Conservation (phyloP, 2,329 filamentous ascomycete species). For the Tolypocladium tundrense region DNA sequence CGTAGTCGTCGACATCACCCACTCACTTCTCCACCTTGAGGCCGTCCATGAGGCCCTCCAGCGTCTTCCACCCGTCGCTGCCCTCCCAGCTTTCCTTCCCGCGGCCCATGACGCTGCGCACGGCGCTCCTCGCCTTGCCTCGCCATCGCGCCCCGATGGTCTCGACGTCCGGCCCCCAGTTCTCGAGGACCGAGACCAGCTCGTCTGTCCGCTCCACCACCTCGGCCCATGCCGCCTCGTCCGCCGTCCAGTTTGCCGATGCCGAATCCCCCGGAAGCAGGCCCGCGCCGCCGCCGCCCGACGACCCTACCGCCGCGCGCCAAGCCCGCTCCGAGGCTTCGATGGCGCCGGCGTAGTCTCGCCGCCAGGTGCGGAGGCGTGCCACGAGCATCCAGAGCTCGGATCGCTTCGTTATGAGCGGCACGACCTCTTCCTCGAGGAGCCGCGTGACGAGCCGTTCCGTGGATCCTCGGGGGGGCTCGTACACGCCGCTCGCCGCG, state of each 20-base stretch:
- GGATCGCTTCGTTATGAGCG: slow-evolving; percentile 72
- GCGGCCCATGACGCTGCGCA: slow-evolving; percentile 73
- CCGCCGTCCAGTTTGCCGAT: slow-evolving; percentile 32
- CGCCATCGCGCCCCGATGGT: slow-evolving; percentile 73
- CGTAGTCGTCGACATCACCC: neutral
- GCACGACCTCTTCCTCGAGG: slow-evolving; percentile 64
- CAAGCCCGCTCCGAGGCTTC: slow-evolving; percentile 85
- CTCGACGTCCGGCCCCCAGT: slow-evolving; percentile 56
- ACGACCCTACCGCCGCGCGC: slow-evolving; percentile 55
- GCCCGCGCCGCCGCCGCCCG: slow-evolving; percentile 31
- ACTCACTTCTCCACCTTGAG: slow-evolving; percentile 27
- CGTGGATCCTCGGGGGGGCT: slow-evolving; percentile 43
- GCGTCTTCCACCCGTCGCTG: slow-evolving; percentile 52
- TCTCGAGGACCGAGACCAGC: slow-evolving; percentile 74
- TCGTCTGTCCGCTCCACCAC: slow-evolving; percentile 73
- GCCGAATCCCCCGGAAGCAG: slow-evolving; percentile 28
- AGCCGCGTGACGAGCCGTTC: slow-evolving; percentile 58
- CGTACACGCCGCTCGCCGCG: slow-evolving; percentile 18
- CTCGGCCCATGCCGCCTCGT: slow-evolving; percentile 55
- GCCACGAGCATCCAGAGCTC: slow-evolving; percentile 69
- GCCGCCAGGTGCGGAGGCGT: slow-evolving; percentile 62
- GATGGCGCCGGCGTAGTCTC: slow-evolving; percentile 61
- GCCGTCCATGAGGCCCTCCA: slow-evolving; percentile 47
- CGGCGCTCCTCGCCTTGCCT: slow-evolving; percentile 76
- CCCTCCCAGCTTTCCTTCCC: slow-evolving; percentile 78